phyloP scores from a whole-genome alignment of 2,329 filamentous ascomycete genomes.

The Orbilia brochopaga region DNA sequence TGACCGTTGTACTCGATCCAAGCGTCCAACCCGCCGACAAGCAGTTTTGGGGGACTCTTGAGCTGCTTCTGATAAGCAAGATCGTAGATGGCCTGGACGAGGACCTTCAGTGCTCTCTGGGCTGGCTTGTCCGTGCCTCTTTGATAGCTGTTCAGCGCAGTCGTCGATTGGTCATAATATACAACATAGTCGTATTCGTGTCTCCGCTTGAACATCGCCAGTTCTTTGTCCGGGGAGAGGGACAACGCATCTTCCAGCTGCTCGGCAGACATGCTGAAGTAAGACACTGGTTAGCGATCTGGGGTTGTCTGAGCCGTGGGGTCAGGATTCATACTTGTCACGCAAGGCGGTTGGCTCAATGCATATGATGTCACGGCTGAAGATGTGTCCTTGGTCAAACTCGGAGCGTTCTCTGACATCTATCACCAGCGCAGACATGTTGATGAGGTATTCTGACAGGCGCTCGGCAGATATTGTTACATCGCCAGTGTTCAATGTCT shows the following conservation, averaged over 20 bases:
- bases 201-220: constrained; percentile 72
- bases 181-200: constrained; percentile 85
- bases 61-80: constrained; percentile 82
- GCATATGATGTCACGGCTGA: constrained; percentile 81
- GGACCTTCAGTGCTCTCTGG: constrained; percentile 68
- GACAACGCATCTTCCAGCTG: constrained; percentile 72
- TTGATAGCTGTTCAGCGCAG: constrained; percentile 56
- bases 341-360: constrained; percentile 81
- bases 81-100: constrained; percentile 80
- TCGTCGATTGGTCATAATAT: constrained; percentile 79
- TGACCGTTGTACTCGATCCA: constrained; percentile 84
- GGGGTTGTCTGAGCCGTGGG: constrained; percentile 54
- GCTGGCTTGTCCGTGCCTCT: constrained; percentile 58
- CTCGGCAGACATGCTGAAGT: constrained; percentile 64
- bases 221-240: constrained; percentile 74
- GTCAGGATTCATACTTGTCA: constrained; percentile 66
- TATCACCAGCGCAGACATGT: constrained; percentile 76
- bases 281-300: constrained; percentile 15
- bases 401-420: constrained; percentile 80
- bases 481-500: constrained; percentile 58
- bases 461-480: constrained; percentile 69
- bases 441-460: constrained; percentile 72
- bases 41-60: constrained; percentile 74
- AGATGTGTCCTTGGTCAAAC: constrained; percentile 89
- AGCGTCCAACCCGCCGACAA: constrained; percentile 81